Evolutionary conservation across 2,329 filamentous ascomycete species (phyloP).

Genomic region (Ophiocordyceps polyrhachis-furcata): DNA sequence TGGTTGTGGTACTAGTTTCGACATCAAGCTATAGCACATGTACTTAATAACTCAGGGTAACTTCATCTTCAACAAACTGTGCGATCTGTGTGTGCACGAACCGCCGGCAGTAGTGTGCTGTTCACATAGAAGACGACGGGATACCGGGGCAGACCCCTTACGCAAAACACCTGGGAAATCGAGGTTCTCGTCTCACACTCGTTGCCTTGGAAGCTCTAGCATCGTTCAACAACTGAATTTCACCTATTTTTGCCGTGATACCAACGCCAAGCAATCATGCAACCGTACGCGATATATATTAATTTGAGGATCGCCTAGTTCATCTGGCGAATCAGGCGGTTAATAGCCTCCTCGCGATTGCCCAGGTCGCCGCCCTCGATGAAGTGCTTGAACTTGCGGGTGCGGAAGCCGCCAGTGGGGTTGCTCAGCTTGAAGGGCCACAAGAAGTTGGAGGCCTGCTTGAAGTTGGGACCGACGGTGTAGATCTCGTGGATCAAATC

Average conservation of each 20-base stretch:
- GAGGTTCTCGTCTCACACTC: too few relatives aligned
- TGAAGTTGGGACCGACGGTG: conserved; percentile 98
- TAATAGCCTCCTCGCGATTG: conserved; percentile 98
- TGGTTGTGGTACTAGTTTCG: conserved; percentile 94
- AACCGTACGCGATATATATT: background rate
- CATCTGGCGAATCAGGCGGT: conserved; percentile 91
- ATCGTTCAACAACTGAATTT: conserved; percentile 22
- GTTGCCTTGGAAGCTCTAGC: conserved; percentile 11
- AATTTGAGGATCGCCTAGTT: conserved; percentile 42
- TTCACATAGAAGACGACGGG: too few relatives aligned
- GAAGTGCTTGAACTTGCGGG: conserved; percentile 98
- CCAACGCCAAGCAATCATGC: conserved; percentile 22
- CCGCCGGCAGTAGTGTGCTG: too few relatives aligned
- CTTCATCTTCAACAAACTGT: too few relatives aligned
- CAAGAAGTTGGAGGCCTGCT: conserved; percentile 97
- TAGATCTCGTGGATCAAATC: conserved; percentile 98
- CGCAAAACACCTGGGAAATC: too few relatives aligned
- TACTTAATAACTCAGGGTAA: background rate
- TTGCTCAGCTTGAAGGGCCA: conserved; percentile 99
- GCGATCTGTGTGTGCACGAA: too few relatives aligned
- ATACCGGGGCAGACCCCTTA: too few relatives aligned
- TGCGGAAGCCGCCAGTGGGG: conserved; percentile 89
- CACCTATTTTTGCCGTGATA: conserved; percentile 18
- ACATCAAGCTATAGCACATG: conserved; percentile 44
- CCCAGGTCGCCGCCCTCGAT: conserved; percentile 96